phyloP scores from a whole-genome alignment of 805 yeast species.

The Candida sakaeoensis region DNA sequence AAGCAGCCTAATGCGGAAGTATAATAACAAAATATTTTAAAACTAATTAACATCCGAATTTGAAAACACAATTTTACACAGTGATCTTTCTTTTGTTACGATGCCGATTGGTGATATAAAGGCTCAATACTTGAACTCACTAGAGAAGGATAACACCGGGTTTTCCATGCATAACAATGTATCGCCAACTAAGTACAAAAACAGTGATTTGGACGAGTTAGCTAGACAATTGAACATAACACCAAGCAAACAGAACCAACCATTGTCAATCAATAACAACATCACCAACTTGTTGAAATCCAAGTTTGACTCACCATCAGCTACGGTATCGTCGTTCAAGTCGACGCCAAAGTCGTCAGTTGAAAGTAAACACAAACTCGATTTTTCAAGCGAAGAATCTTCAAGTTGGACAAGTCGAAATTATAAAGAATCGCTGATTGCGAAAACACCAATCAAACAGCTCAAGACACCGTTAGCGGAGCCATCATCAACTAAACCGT shows the following conservation, averaged over 20 bases:
- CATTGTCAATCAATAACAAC: slow-evolving; percentile 13
- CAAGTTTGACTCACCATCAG: slow-evolving; percentile 39
- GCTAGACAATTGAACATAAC: slow-evolving; percentile 35
- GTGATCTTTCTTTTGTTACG: neutral
- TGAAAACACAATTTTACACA: too few relatives aligned
- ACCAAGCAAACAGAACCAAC: slow-evolving; percentile 17
- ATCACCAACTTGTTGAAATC: slow-evolving; percentile 24
- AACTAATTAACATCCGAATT: neutral
- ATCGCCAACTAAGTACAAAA: slow-evolving; percentile 13
- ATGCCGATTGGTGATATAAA: slow-evolving; percentile 24
- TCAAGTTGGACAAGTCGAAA: slow-evolving; percentile 22
- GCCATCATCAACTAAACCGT: slow-evolving; percentile 14
- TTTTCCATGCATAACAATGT: slow-evolving; percentile 26
- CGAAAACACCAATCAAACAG: slow-evolving; percentile 8
- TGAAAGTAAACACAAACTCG: slow-evolving; percentile 12
- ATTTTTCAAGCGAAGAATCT: slow-evolving; percentile 10
- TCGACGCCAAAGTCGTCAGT: slow-evolving; percentile 23
- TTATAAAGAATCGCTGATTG: slow-evolving; percentile 15
- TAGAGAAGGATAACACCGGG: slow-evolving; percentile 19
- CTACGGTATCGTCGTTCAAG: slow-evolving; percentile 40
- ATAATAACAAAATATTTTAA: slow-evolving; percentile 2
- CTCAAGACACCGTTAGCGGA: slow-evolving; percentile 7
- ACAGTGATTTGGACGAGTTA: slow-evolving; percentile 33
- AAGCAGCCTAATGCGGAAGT: slow-evolving; percentile 7
- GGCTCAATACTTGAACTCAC: slow-evolving; percentile 31